Evolutionary conservation across 2,329 filamentous ascomycete genomes (phyloP).

Genomic region (Geosmithia flava): DNA sequence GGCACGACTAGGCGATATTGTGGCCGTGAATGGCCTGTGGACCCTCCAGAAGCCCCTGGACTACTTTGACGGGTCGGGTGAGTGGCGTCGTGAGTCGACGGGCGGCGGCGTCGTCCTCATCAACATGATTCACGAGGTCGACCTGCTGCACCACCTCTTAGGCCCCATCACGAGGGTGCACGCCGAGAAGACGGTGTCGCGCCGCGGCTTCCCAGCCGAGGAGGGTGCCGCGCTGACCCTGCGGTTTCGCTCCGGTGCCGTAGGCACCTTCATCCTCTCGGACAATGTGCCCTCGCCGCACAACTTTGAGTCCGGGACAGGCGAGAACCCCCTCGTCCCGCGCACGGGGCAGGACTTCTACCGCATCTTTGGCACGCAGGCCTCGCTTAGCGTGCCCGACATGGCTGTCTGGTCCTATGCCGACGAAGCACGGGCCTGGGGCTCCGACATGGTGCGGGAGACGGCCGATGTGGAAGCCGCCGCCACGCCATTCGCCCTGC

Average conservation of each 20-base stretch:
- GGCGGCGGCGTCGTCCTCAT: conserved; percentile 42
- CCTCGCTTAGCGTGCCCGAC: conserved; percentile 39
- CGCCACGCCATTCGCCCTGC: conserved; percentile 34
- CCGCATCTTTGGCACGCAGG: conserved; percentile 40
- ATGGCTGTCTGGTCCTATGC: conserved; percentile 35
- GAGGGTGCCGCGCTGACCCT: conserved; percentile 43
- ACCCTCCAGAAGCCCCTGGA: conserved; percentile 32
- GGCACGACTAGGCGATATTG: conserved; percentile 27
- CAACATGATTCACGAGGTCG: conserved; percentile 50
- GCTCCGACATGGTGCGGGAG: conserved; percentile 18
- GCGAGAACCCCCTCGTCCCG: conserved; percentile 43
- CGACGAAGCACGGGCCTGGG: conserved; percentile 26
- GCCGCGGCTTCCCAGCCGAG: conserved; percentile 34
- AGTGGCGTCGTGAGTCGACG: conserved; percentile 32
- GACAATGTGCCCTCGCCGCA: conserved; percentile 38
- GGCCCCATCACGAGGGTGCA: conserved; percentile 37
- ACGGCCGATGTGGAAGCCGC: conserved; percentile 5
- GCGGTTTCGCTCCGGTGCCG: conserved; percentile 37
- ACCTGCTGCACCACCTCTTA: conserved; percentile 43
- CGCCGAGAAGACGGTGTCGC: conserved; percentile 30
- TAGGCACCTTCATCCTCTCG: conserved; percentile 43
- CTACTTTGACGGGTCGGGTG: conserved; percentile 34
- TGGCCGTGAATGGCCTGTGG: conserved; percentile 45
- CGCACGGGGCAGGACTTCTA: conserved; percentile 31
- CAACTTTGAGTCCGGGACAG: conserved; percentile 44